Percentiles rank a stretch among this genome's conserved stretches.
These are phyloP conservation scores for Ceratocystis eucalypticola DNA, from an alignment of 2,329 filamentous ascomycete genomes.

Conservation along the genomic window DNA sequence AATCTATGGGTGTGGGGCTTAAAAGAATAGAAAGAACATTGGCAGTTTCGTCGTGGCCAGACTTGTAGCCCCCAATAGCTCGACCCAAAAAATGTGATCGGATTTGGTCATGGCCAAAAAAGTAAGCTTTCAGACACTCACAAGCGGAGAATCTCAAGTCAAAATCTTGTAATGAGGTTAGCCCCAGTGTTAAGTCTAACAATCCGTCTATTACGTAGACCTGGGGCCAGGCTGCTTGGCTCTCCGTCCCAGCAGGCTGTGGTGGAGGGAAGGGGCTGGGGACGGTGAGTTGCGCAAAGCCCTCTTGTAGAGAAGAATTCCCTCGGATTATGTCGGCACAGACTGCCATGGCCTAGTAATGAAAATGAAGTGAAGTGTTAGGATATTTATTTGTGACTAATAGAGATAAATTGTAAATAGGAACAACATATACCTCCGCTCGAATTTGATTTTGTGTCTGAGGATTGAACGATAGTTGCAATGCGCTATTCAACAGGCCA, in stretches of 20 bases:
- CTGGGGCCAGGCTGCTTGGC: constrained; percentile 29
- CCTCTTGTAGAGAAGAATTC: constrained; percentile 69
- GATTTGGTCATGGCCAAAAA: constrained; percentile 67
- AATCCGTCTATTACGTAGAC: constrained; percentile 91
- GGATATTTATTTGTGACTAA: background rate
- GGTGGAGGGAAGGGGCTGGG: constrained; percentile 26
- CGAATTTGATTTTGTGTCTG: constrained; percentile 63
- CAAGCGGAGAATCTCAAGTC: constrained; percentile 74
- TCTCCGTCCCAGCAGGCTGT: constrained; percentile 27
- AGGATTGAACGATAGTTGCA: constrained; percentile 70
- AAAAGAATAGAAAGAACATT: constrained; percentile 81
- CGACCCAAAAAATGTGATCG: constrained; percentile 72
- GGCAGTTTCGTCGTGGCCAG: constrained; percentile 65
- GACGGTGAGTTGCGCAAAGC: constrained; percentile 77
- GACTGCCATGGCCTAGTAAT: constrained; percentile 55
- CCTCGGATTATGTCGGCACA: constrained; percentile 80
- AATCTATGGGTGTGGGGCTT: constrained; percentile 42
- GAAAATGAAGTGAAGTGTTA: constrained; percentile 2
- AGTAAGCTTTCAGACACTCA: constrained; percentile 86
- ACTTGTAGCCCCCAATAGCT: constrained; percentile 75
- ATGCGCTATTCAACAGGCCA: constrained; percentile 62
- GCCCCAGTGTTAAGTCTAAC: constrained; percentile 64
- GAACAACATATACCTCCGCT: constrained; percentile 50
- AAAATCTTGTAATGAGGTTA: constrained; percentile 53
- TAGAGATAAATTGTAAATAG: background rate